Conservation (phyloP, 2,329 filamentous ascomycete species). For the Pochonia chlamydosporia region DNA sequence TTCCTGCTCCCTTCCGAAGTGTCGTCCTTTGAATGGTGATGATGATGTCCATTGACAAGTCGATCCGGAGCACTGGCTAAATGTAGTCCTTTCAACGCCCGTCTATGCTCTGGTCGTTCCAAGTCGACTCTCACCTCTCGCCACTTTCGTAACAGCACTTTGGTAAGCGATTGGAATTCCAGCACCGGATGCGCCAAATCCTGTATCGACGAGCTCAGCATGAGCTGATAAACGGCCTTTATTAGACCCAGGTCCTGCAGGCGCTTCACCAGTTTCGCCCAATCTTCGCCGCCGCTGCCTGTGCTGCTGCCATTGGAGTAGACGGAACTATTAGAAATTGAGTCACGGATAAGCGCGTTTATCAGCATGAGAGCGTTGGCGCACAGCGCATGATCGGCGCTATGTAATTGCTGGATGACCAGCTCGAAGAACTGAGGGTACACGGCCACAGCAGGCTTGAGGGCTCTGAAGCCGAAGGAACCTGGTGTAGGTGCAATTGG, state of each 20-base stretch:
- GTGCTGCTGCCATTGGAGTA: conserved; percentile 17
- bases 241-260: conserved; percentile 91
- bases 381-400: conserved; percentile 90
- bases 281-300: conserved; percentile 55
- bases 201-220: conserved; percentile 89
- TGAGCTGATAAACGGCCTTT: conserved; percentile 82
- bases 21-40: conserved; percentile 31
- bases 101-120: conserved; percentile 80
- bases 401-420: conserved; percentile 84
- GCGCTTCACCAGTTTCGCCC: conserved; percentile 91
- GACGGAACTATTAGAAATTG: conserved; percentile 68
- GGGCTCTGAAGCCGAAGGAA: conserved; percentile 78
- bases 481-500: conserved; percentile 39
- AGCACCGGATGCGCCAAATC: conserved; percentile 85
- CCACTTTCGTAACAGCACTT: conserved; percentile 84
- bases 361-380: conserved; percentile 93
- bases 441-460: conserved; percentile 86
- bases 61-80: conserved; percentile 69
- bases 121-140: conserved; percentile 77
- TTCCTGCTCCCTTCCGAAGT: conserved; percentile 37
- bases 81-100: conserved; percentile 80
- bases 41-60: conserved; percentile 33
- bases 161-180: conserved; percentile 90
- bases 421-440: conserved; percentile 94
- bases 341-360: conserved; percentile 90